Conservation (phyloP, 345 rosid genomes). For the Aegle marmelos region DNA sequence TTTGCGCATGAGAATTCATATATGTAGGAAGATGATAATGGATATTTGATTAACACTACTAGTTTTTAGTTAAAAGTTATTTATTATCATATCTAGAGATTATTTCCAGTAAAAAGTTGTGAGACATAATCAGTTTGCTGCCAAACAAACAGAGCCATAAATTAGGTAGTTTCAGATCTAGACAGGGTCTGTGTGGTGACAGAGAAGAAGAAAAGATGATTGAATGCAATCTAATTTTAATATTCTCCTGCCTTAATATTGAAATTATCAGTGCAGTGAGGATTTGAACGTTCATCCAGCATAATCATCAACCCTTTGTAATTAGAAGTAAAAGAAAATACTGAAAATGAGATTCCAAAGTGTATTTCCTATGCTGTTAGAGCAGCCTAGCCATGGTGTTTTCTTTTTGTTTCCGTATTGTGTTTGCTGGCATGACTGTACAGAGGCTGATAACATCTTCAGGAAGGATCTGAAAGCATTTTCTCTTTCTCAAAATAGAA, state of each 20-base stretch:
- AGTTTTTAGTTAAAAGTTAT: too few species aligned
- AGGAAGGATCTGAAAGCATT: neutral
- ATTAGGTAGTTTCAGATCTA: neutral
- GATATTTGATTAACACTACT: neutral
- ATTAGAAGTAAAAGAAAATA: neutral
- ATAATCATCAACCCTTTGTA: neutral
- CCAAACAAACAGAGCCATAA: neutral
- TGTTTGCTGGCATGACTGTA: neutral
- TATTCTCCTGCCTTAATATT: neutral
- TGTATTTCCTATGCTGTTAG: neutral
- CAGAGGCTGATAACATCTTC: neutral
- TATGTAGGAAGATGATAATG: neutral
- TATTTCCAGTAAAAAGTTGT: neutral
- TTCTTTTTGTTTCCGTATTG: neutral
- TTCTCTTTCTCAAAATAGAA: neutral
- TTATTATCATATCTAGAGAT: too few species aligned
- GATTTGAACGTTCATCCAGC: neutral
- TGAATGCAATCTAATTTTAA: neutral
- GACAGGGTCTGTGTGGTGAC: neutral
- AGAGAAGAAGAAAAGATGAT: neutral
- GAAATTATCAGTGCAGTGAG: neutral
- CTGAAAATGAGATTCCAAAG: neutral
- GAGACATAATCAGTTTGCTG: neutral
- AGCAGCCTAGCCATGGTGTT: neutral
- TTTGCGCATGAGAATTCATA: neutral